Evolutionary conservation across 768 basidiomycete species (phyloP).

Genomic region (Podaxis pistillaris): DNA sequence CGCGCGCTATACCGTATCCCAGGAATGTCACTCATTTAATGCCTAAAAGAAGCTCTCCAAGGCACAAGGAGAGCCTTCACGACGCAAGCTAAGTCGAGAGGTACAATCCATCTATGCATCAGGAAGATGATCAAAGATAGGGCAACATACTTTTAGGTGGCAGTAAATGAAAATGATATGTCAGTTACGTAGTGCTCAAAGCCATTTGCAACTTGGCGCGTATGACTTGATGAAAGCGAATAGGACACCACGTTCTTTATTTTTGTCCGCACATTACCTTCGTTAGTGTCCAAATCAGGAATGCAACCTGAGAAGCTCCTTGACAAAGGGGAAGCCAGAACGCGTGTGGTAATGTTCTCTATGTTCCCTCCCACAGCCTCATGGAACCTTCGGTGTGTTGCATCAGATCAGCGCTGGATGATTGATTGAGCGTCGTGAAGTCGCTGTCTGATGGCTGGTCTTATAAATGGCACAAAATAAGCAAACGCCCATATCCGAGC

Average conservation of each 20-base stretch:
- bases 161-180: too few relatives aligned
- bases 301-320: constrained; percentile 72
- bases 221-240: constrained; percentile 63
- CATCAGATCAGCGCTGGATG: constrained; percentile 6
- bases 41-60: too few relatives aligned
- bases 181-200: neutral
- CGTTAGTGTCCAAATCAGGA: constrained; percentile 18
- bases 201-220: constrained; percentile 18
- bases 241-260: constrained; percentile 73
- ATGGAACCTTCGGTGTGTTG: constrained; percentile 14
- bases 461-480: neutral
- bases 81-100: too few relatives aligned
- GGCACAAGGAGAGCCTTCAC: too few relatives aligned
- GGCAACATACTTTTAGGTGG: too few relatives aligned
- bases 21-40: too few relatives aligned
- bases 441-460: constrained; percentile 41
- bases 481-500: neutral
- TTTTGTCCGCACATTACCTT: constrained; percentile 47
- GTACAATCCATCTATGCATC: too few relatives aligned
- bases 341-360: constrained; percentile 28
- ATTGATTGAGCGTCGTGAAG: constrained; percentile 48
- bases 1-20: too few relatives aligned
- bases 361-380: constrained; percentile 12
- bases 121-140: too few relatives aligned
- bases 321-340: constrained; percentile 52